Evolutionary conservation across 768 basidiomycete species (phyloP).

Genomic region (Mycena albidolilacea): DNA sequence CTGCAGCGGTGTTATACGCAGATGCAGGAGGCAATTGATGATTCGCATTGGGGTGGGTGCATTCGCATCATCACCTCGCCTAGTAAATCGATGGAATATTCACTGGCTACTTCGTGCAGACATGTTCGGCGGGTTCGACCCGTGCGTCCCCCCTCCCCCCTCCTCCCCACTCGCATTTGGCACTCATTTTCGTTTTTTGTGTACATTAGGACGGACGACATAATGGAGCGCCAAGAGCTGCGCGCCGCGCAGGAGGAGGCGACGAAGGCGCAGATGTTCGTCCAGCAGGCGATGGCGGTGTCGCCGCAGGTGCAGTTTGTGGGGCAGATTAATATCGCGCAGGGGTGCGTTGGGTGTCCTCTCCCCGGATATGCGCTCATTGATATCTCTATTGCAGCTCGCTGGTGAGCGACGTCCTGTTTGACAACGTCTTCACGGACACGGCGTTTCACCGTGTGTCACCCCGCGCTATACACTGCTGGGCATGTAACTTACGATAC

Average conservation of each 20-base stretch:
- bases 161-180: too few species aligned
- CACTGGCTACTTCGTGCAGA: constrained; percentile 44
- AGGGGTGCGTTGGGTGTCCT: constrained; percentile 48
- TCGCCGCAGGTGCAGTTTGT: constrained; percentile 56
- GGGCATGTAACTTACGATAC: background rate
- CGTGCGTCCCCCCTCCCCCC: constrained; percentile 41
- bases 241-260: constrained; percentile 53
- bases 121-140: constrained; percentile 56
- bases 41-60: constrained; percentile 56
- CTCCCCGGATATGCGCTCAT: too few species aligned
- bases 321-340: constrained; percentile 54
- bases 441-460: too few species aligned
- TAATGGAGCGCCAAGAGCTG: constrained; percentile 61
- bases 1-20: constrained; percentile 51
- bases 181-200: background rate
- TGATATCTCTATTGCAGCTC: too few species aligned
- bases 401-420: too few species aligned
- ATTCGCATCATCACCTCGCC: background rate
- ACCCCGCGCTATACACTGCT: too few species aligned
- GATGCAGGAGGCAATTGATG: constrained; percentile 55
- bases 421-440: too few species aligned
- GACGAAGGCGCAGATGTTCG: constrained; percentile 51
- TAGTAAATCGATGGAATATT: too few species aligned
- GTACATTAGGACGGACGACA: constrained; percentile 52
- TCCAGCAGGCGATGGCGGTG: constrained; percentile 55